A percentile compares a stretch with the other conserved stretches of the same genome.
These are phyloP conservation scores for Trypanosoma lewisi DNA, from an alignment of 208 protist species.

Conservation along the genomic window DNA sequence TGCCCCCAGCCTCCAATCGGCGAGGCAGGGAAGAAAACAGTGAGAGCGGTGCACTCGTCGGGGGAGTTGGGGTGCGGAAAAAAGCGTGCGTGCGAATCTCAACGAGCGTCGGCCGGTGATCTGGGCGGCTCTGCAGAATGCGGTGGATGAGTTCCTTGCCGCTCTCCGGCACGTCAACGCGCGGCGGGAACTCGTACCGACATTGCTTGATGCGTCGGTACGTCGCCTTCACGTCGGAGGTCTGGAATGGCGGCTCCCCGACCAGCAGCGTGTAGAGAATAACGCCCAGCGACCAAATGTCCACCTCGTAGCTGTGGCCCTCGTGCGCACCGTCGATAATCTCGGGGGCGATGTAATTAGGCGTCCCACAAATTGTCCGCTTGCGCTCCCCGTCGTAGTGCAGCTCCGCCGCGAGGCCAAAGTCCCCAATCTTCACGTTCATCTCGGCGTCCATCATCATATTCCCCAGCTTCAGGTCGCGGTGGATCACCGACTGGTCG, in stretches of 20 bases:
- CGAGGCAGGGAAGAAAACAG: slow-evolving; percentile 43
- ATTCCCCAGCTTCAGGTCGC: slow-evolving; percentile 97
- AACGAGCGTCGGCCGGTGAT: slow-evolving; percentile 78
- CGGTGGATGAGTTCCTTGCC: slow-evolving; percentile 91
- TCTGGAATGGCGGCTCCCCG: slow-evolving; percentile 98
- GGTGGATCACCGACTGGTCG: slow-evolving; percentile 93
- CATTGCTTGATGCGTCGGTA: slow-evolving; percentile 94
- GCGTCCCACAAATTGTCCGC: slow-evolving; percentile 95
- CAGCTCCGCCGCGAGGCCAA: slow-evolving; percentile 92
- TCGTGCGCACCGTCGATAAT: slow-evolving; percentile 83
- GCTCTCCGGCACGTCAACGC: slow-evolving; percentile 51
- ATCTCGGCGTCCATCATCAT: slow-evolving; percentile 91
- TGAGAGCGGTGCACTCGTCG: slow-evolving; percentile 44
- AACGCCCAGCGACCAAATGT: slow-evolving; percentile 98
- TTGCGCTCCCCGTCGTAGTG: slow-evolving; percentile 93
- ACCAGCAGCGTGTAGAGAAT: slow-evolving; percentile 97
- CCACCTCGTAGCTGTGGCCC: slow-evolving; percentile 97
- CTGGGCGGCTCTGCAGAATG: slow-evolving; percentile 85
- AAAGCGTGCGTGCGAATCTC: slow-evolving; percentile 90
- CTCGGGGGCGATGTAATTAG: slow-evolving; percentile 97
- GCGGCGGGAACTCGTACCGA: slow-evolving; percentile 91
- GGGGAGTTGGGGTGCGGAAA: slow-evolving; percentile 61
- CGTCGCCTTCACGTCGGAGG: slow-evolving; percentile 93
- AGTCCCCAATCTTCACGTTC: slow-evolving; percentile 95
- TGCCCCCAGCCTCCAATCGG: neutral